Percentiles rank a stretch among this genome's conserved stretches.
Conservation (phyloP, 129 eudicot genomes). For the Cynara cardunculus region DNA sequence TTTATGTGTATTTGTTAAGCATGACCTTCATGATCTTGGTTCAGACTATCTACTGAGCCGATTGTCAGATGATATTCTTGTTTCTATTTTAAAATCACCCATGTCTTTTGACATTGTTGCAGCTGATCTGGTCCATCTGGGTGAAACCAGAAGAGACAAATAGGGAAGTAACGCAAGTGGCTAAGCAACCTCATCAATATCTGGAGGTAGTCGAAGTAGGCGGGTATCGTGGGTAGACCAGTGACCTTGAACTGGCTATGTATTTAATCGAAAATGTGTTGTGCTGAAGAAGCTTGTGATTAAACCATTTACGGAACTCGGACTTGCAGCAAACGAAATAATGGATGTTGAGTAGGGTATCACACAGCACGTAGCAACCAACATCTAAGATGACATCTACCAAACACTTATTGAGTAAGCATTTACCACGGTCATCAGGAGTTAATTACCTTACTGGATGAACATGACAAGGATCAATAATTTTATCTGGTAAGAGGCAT, state of each 20-base stretch:
- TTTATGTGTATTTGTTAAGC: not conserved
- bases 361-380: too few relatives aligned
- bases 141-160: not conserved
- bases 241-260: not conserved
- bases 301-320: not conserved
- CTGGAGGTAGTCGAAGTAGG: not conserved
- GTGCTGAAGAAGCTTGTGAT: not conserved
- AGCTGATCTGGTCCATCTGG: not conserved
- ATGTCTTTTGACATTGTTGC: not conserved
- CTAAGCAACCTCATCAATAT: not conserved
- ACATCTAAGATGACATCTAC: too few relatives aligned
- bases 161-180: not conserved
- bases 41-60: conserved; percentile 4
- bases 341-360: not conserved
- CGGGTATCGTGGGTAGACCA: not conserved
- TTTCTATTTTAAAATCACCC: conserved; percentile 4
- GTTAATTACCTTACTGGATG: too few relatives aligned
- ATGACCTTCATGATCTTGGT: not conserved
- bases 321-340: not conserved
- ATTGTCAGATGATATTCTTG: conserved; percentile 32
- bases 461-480: too few relatives aligned
- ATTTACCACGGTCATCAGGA: too few relatives aligned
- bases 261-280: not conserved
- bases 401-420: too few relatives aligned
- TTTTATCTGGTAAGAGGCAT: too few relatives aligned